A percentile compares a stretch with the other conserved stretches of the same genome.
phyloP scores from a whole-genome alignment of 257 asterid species.

The Capsicum pubescens region DNA sequence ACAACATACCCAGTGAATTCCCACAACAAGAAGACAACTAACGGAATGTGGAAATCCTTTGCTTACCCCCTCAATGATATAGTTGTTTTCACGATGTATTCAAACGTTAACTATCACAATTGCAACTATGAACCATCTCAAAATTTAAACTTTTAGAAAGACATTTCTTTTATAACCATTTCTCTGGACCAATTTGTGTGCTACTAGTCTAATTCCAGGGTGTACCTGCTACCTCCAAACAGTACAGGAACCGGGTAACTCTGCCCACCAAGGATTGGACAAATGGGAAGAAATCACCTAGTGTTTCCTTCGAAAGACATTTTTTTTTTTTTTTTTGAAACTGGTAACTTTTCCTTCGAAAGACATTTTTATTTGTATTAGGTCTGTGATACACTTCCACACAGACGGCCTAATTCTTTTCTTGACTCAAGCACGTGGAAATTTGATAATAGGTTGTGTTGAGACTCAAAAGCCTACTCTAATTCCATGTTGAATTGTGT shows the following conservation, averaged over 20 bases:
- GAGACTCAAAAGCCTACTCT: slow-evolving; percentile 4
- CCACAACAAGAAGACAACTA: not conserved
- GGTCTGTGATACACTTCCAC: not conserved
- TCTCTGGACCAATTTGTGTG: too few relatives aligned
- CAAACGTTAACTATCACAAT: not conserved
- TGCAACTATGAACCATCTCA: not conserved
- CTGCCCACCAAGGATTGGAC: not conserved
- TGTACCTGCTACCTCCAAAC: not conserved
- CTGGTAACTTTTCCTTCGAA: not conserved
- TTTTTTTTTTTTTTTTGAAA: not conserved
- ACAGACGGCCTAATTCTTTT: not conserved
- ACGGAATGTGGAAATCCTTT: not conserved
- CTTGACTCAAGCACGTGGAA: not conserved
- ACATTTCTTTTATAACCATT: not conserved
- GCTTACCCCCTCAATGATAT: not conserved
- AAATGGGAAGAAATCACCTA: too few relatives aligned
- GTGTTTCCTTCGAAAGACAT: not conserved
- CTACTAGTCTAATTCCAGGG: too few relatives aligned
- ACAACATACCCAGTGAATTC: too few relatives aligned
- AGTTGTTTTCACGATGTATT: not conserved
- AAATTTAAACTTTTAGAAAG: not conserved
- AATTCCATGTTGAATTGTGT: not conserved
- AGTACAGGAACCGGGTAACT: not conserved
- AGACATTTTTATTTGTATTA: not conserved
- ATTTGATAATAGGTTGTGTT: not conserved